Conservation (phyloP, 192 early-diverging fungal genomes). For the Podila horticola region DNA sequence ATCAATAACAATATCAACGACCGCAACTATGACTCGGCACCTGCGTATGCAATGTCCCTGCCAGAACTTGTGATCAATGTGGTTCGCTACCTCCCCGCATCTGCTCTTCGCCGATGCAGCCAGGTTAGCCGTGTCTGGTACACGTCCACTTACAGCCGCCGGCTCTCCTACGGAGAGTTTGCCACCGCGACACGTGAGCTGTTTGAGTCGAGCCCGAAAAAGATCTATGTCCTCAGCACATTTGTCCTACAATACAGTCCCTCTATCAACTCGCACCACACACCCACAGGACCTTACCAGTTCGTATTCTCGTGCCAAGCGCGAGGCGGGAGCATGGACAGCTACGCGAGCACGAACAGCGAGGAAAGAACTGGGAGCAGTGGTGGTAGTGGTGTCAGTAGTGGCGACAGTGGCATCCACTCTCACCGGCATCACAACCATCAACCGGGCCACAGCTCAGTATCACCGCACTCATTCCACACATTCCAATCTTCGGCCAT, state of each 20-base stretch:
- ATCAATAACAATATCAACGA: background rate
- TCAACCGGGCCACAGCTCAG: background rate
- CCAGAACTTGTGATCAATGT: background rate
- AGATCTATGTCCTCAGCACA: constrained; percentile 8
- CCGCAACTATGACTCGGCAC: background rate
- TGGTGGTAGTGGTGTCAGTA: background rate
- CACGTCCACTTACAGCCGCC: background rate
- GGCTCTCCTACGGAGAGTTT: background rate
- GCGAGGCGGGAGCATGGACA: background rate
- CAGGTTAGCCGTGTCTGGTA: background rate
- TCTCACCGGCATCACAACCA: constrained; percentile 16
- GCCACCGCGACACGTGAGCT: background rate
- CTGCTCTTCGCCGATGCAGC: background rate
- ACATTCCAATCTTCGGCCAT: constrained; percentile 19
- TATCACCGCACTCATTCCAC: background rate
- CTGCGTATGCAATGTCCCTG: background rate
- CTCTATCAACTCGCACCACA: background rate
- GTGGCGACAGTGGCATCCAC: background rate
- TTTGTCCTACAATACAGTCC: constrained; percentile 20
- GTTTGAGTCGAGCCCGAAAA: background rate
- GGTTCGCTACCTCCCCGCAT: background rate
- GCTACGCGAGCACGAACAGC: constrained; percentile 11
- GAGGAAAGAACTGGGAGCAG: constrained; percentile 1
- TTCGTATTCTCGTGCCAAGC: constrained; percentile 35
- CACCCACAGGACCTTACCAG: background rate